Evolutionary conservation across 2,329 filamentous ascomycete species (phyloP).

Genomic region (Sporothrix brunneoviolacea): DNA sequence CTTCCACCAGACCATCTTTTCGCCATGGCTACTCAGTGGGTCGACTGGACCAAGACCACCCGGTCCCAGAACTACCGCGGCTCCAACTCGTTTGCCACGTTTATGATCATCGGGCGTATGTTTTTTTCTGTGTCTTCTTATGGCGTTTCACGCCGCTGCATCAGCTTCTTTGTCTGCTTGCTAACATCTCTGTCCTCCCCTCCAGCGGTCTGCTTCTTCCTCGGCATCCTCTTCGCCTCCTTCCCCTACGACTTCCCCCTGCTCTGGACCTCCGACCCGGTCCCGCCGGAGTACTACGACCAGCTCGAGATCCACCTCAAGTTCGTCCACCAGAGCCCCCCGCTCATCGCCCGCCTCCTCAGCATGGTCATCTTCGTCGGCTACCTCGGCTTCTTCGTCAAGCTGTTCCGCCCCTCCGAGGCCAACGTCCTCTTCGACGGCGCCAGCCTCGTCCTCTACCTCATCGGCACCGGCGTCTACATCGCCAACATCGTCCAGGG

Average conservation of each 20-base stretch:
- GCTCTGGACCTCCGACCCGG: slow-evolving; percentile 65
- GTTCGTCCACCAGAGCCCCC: slow-evolving; percentile 85
- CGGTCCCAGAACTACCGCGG: slow-evolving; percentile 52
- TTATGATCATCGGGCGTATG: slow-evolving; percentile 93
- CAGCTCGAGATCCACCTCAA: slow-evolving; percentile 84
- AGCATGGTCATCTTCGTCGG: slow-evolving; percentile 88
- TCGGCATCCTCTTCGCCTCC: slow-evolving; percentile 91
- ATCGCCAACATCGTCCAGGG: slow-evolving; percentile 96
- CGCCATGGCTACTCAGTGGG: slow-evolving; percentile 25
- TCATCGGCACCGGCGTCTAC: slow-evolving; percentile 87
- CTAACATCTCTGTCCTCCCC: too few species aligned
- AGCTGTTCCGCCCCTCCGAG: slow-evolving; percentile 90
- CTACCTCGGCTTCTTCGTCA: slow-evolving; percentile 81
- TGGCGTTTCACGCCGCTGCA: neutral
- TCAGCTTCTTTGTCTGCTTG: slow-evolving; percentile 12
- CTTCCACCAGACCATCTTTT: neutral
- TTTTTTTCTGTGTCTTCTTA: slow-evolving; percentile 21
- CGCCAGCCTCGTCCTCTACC: slow-evolving; percentile 71
- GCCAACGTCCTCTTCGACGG: slow-evolving; percentile 94
- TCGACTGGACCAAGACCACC: slow-evolving; percentile 52
- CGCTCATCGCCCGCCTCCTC: slow-evolving; percentile 85
- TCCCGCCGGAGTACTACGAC: slow-evolving; percentile 65
- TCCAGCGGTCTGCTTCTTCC: slow-evolving; percentile 87
- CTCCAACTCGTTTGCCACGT: slow-evolving; percentile 79
- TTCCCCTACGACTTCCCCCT: slow-evolving; percentile 95